phyloP scores from a whole-genome alignment of 2,329 filamentous ascomycete genomes.

The Pestalotiopsis fici region DNA sequence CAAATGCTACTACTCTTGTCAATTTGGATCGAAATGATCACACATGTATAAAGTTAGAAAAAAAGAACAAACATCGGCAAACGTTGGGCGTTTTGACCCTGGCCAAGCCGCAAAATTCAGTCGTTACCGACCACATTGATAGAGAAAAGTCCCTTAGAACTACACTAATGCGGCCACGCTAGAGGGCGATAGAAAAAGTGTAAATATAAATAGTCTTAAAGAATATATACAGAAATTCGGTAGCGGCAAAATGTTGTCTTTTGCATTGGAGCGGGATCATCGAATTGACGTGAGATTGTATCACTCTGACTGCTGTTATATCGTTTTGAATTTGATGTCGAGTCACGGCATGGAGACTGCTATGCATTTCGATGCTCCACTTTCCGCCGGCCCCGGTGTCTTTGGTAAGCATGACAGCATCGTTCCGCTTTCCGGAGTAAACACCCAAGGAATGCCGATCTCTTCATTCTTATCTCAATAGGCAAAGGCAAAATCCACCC shows the following conservation, averaged over 20 bases:
- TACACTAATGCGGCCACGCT: conserved; percentile 3
- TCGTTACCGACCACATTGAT: neutral
- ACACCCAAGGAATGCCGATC: neutral
- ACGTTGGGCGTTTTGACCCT: neutral
- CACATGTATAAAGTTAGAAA: neutral
- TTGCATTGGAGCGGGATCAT: too few species aligned
- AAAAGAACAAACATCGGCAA: neutral
- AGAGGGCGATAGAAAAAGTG: neutral
- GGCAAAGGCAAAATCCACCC: neutral
- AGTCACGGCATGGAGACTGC: too few species aligned
- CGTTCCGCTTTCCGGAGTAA: neutral
- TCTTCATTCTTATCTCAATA: neutral
- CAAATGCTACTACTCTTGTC: neutral
- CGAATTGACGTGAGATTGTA: too few species aligned
- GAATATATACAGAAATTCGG: neutral
- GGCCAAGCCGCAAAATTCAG: neutral
- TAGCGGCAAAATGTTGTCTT: too few species aligned
- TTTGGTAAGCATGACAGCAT: conserved; percentile 9
- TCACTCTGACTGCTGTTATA: too few species aligned
- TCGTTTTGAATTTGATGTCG: too few species aligned
- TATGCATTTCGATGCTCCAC: too few species aligned
- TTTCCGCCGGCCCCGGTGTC: neutral
- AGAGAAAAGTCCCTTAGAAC: neutral
- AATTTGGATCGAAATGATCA: neutral
- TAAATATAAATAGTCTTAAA: neutral